Evolutionary conservation across 257 asterid species (phyloP).

Genomic region (Ophiorrhiza pumila): DNA sequence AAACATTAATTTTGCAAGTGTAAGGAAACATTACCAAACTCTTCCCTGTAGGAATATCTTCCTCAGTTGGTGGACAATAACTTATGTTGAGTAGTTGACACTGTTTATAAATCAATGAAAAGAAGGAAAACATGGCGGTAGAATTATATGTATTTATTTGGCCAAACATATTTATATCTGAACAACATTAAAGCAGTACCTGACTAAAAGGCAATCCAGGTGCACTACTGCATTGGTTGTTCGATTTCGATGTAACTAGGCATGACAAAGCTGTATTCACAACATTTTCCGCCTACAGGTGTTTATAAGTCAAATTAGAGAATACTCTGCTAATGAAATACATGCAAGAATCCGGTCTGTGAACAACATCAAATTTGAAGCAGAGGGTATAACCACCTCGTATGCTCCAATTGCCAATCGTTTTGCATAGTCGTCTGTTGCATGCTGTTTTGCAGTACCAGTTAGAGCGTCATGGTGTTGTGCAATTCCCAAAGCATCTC

Average conservation of each 20-base stretch:
- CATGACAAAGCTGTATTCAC: slow-evolving; percentile 68
- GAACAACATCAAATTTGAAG: not conserved
- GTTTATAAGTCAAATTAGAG: not conserved
- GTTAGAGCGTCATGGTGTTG: slow-evolving; percentile 88
- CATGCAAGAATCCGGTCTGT: not conserved
- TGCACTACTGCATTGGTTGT: slow-evolving; percentile 38
- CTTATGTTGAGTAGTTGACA: slow-evolving; percentile 80
- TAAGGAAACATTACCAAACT: slow-evolving; percentile 52
- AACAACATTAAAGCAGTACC: slow-evolving; percentile 39
- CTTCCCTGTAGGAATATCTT: slow-evolving; percentile 53
- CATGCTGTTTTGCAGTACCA: slow-evolving; percentile 87
- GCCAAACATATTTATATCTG: not conserved
- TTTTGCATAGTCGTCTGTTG: slow-evolving; percentile 85
- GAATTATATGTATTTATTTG: not conserved
- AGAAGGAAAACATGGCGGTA: slow-evolving; percentile 4
- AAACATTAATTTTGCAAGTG: slow-evolving; percentile 10
- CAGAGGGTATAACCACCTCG: slow-evolving; percentile 44
- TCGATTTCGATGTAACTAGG: slow-evolving; percentile 43
- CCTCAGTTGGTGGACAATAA: slow-evolving; percentile 78
- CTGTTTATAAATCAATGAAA: slow-evolving; percentile 37
- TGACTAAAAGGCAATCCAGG: slow-evolving; percentile 47
- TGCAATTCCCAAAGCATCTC: slow-evolving; percentile 71
- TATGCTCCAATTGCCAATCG: slow-evolving; percentile 77
- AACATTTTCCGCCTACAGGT: slow-evolving; percentile 53
- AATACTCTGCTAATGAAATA: not conserved